Evolutionary conservation across 139 green algal genomes (phyloP), one percentile per base, ranked within the genome.

Genomic region (Chlorella sp.): DNA sequence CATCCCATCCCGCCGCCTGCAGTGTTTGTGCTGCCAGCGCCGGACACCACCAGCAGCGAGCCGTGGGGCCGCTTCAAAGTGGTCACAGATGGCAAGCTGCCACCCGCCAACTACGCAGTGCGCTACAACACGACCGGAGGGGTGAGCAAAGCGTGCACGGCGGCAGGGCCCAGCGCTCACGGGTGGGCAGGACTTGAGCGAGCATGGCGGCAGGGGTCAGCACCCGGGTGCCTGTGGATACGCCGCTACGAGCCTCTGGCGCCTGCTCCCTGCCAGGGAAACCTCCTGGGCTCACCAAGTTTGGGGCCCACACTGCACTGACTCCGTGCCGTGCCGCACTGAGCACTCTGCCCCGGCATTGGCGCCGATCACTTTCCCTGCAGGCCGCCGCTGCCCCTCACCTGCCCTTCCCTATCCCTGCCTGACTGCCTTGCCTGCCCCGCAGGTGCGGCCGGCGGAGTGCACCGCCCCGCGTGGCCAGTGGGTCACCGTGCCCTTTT

Each of bases 111-210:
- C 24, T 68, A 68, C 16, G 21, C 30, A 3, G 79, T 84, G 79
- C 79, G 79, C 37, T 36, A 84, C 79, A 84, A 66, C 79, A 84
- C 79, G 21, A 84, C 79, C 16, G 79, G 79, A 19, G 79, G 79
- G 79, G 79, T 84, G 19, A n/a, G 79, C 30, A 68, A 68, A 78
- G 14, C 71, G 71, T 7, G 14, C 77, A 60, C 3, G 26, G 34
- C 36, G 22, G 77, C 34, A 15, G 7, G 32, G 36, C n/a, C 77
- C 53, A n/a, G n/a, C n/a, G n/a, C n/a, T n/a, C n/a, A n/a, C n/a
- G n/a, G n/a, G n/a, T n/a, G n/a, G n/a, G n/a, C n/a, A n/a, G n/a
- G n/a, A n/a, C n/a, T n/a, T n/a, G n/a, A n/a, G n/a, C n/a, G n/a
- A n/a, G n/a, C n/a, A n/a, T n/a, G n/a, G n/a, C n/a, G n/a, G n/a